Evolutionary conservation across 2,329 filamentous ascomycete genomes (phyloP), one percentile per base, ranked within the genome.

Genomic region (Calonectria pseudoreteaudii): DNA sequence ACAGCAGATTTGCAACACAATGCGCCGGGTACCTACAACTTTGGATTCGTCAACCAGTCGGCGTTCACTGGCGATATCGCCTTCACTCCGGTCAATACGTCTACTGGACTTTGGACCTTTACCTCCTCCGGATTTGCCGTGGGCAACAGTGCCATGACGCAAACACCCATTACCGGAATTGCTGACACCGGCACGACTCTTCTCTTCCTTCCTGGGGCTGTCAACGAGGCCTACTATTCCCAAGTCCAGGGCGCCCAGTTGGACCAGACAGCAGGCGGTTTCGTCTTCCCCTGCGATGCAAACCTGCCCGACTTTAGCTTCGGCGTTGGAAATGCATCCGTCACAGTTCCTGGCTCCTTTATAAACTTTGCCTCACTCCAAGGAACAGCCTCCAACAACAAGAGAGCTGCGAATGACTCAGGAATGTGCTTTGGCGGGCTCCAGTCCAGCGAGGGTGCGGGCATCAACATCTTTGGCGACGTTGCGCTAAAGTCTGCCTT

Each of bases 41-140:
- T 96, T 79, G 94, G 94, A 74, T 88, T 84, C 78, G 92, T 96
- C 79, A 93, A 96, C 81, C 81, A 80, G 2, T 85, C 85, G 70
- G 91, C 94, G 78, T 94, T 93, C 82, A 86, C 83, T 2, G 94
- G 93, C 41, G 79, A 88, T 5, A 88, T 96, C 79, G 84, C 87
- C 28, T 94, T 92, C 81, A 87, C 92, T 26, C 86, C 89, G 13
- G 87, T 95, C 74, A 90, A 94, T 81, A 88, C 76, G 77, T 86
- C 85, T 62, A 81, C 90, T 10, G 93, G 93, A 13, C 93, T 90
- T 86, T 94, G 93, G 93, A 84, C 86, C 52, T 93, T 94, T 85
- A 84, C 73, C 5, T 70, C 80, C 4, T 50, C 68, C 16, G 79
- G 79, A 6, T 80, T 76, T 50, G 72, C 72, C 10, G 71, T 81